Evolutionary conservation across 495 filamentous ascomycete species (phyloP).

Genomic region (Durotheca rogersii): DNA sequence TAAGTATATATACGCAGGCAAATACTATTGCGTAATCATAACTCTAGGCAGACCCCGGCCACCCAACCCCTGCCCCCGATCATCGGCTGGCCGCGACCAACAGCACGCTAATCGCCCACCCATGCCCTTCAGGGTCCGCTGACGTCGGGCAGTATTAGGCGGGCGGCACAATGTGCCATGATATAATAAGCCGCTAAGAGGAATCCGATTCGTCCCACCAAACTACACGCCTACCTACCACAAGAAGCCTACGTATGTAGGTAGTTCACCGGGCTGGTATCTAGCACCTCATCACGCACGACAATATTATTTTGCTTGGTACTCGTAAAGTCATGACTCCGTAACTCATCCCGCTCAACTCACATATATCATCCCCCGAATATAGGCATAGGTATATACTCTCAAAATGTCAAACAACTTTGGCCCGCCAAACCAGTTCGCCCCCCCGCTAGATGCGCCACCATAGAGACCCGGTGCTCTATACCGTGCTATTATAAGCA

Average conservation of each 20-base stretch:
- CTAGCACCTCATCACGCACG: background rate
- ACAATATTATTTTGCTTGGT: background rate
- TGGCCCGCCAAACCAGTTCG: constrained; percentile 1
- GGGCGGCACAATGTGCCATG: constrained; percentile 4
- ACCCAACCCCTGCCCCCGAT: too few species aligned
- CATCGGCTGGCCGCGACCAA: constrained; percentile 1
- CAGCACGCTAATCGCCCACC: constrained; percentile 18
- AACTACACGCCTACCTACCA: background rate
- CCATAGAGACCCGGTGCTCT: background rate
- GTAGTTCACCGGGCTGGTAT: constrained; percentile 4
- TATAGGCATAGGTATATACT: too few species aligned
- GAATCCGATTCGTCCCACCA: too few species aligned
- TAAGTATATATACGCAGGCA: too few species aligned
- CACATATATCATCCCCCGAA: background rate
- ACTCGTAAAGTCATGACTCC: constrained; percentile 17
- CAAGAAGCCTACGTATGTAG: background rate
- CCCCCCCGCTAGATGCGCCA: constrained; percentile 13
- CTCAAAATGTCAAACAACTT: too few species aligned
- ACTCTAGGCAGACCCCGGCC: background rate
- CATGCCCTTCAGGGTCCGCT: constrained; percentile 30
- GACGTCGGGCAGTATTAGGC: constrained; percentile 32
- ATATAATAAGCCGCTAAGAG: constrained; percentile 4
- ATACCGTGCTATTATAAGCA: background rate
- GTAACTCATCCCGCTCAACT: constrained; percentile 34
- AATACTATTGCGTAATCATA: too few species aligned